phyloP scores from a whole-genome alignment of 345 rosid species.

The Salix udensis region DNA sequence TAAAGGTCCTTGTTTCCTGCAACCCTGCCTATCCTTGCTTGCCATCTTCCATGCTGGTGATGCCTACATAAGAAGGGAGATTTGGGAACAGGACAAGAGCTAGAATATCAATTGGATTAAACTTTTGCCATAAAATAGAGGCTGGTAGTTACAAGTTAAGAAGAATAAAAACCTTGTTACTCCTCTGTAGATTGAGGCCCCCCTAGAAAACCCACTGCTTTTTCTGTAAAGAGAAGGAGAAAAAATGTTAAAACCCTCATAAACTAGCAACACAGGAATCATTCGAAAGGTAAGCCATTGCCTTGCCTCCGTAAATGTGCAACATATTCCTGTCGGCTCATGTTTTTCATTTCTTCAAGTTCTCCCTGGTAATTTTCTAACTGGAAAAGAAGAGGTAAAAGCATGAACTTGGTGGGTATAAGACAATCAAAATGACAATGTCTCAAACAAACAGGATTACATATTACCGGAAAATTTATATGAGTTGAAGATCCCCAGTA shows the following conservation, averaged over 20 bases:
- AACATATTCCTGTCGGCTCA: constrained; percentile 88
- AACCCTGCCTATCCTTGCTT: constrained; percentile 96
- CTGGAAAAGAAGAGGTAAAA: constrained; percentile 31
- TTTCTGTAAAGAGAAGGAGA: constrained; percentile 43
- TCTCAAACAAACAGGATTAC: background rate
- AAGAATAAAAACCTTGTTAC: constrained; percentile 67
- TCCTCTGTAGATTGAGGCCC: constrained; percentile 98
- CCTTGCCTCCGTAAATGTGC: constrained; percentile 78
- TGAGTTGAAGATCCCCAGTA: constrained; percentile 97
- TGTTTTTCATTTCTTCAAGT: constrained; percentile 76
- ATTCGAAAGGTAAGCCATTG: background rate
- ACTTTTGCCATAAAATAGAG: background rate
- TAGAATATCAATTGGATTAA: background rate
- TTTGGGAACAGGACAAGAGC: background rate
- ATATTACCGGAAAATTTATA: constrained; percentile 74
- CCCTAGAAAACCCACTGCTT: constrained; percentile 98
- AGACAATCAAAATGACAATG: no score
- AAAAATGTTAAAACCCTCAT: background rate
- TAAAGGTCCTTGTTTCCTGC: constrained; percentile 98
- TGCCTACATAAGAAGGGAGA: constrained; percentile 35
- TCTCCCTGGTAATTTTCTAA: constrained; percentile 74
- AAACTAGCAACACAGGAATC: background rate
- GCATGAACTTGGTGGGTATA: constrained; percentile 3
- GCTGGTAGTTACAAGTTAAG: background rate
- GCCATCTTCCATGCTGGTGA: constrained; percentile 99